These are phyloP conservation scores for Macaranga tanarius DNA, from an alignment of 441 rosid species.

Conservation along the genomic window DNA sequence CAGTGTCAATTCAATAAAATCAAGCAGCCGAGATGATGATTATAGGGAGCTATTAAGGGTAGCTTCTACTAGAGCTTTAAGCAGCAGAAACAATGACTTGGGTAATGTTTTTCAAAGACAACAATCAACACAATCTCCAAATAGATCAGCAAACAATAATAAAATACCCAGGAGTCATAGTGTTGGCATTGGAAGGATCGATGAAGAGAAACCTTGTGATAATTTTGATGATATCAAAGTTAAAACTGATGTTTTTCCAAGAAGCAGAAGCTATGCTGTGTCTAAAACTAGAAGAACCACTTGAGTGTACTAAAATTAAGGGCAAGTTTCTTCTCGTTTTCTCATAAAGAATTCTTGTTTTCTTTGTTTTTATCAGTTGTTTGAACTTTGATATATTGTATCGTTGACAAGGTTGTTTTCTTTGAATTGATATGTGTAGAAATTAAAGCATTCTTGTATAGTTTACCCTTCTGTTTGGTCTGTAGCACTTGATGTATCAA, in stretches of 20 bases:
- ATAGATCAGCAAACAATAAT: neutral
- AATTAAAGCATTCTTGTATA: neutral
- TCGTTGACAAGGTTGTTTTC: slow-evolving; percentile 2
- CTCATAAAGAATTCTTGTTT: neutral
- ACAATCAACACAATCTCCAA: slow-evolving; percentile 15
- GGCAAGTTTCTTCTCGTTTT: neutral
- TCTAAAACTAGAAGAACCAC: slow-evolving; percentile 16
- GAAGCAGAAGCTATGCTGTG: slow-evolving; percentile 47
- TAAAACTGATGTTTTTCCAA: slow-evolving; percentile 23
- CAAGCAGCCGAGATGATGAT: slow-evolving; percentile 34
- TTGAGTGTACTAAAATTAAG: slow-evolving; percentile 6
- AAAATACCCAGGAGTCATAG: slow-evolving; percentile 47
- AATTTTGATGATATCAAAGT: slow-evolving; percentile 41
- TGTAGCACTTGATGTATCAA: too few species aligned
- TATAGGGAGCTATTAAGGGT: slow-evolving; percentile 48
- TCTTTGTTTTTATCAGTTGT: neutral
- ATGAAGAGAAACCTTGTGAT: slow-evolving; percentile 62
- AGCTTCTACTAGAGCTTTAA: slow-evolving; percentile 43
- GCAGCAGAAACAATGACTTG: neutral
- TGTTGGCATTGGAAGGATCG: slow-evolving; percentile 64
- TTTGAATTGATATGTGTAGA: neutral
- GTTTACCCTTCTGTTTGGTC: too few species aligned
- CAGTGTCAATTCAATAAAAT: slow-evolving; percentile 37
- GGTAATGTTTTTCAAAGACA: slow-evolving; percentile 14
- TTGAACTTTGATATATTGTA: neutral